Evolutionary conservation across 768 basidiomycete species (phyloP).

Genomic region (Mycena leptocephala): DNA sequence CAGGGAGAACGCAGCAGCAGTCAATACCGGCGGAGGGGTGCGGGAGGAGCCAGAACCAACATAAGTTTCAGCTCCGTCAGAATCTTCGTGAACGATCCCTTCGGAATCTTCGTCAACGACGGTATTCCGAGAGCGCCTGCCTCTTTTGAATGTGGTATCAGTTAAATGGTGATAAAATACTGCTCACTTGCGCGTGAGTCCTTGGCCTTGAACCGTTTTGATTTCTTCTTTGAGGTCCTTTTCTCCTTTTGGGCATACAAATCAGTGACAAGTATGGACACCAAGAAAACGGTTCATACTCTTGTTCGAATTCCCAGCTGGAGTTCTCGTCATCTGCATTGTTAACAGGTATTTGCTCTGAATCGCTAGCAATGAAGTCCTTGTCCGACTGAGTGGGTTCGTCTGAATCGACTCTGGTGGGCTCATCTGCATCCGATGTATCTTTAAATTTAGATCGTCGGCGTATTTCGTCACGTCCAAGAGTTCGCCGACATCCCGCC

Average conservation of each 20-base stretch:
- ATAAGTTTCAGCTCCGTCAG: neutral
- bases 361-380: too few species aligned
- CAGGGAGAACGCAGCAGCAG: neutral
- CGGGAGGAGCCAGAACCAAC: neutral
- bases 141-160: too few species aligned
- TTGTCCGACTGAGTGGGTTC: neutral
- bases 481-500: constrained; percentile 18
- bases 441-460: neutral
- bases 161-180: too few species aligned
- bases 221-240: neutral
- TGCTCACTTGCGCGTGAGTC: neutral
- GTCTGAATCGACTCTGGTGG: neutral
- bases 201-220: neutral
- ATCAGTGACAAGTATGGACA: too few species aligned
- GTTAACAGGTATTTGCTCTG: too few species aligned
- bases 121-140: too few species aligned
- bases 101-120: neutral
- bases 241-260: too few species aligned
- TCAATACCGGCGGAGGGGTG: neutral
- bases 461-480: constrained; percentile 5
- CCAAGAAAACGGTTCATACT: too few species aligned
- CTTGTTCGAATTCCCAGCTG: neutral
- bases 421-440: too few species aligned
- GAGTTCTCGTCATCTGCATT: neutral
- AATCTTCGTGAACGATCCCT: neutral